Conservation (phyloP, 148 eudicot genomes). For the Cornus florida region DNA sequence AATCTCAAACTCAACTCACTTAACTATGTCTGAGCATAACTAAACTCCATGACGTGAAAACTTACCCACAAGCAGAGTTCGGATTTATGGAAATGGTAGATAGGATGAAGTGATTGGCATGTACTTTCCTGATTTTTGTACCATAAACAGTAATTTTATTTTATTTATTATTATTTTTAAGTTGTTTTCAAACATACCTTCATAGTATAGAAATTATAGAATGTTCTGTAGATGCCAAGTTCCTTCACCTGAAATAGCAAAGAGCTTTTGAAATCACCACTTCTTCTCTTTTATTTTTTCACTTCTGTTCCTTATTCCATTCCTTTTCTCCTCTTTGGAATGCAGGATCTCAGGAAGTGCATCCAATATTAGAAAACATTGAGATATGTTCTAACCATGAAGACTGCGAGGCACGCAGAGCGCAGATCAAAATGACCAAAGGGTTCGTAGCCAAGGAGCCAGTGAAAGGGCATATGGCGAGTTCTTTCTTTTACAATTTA, state of each 20-base stretch:
- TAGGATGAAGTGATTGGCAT: not conserved
- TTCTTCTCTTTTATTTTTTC: not conserved
- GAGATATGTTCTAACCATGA: constrained; percentile 83
- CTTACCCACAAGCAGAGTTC: not conserved
- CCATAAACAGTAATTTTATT: no score
- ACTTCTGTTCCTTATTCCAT: not conserved
- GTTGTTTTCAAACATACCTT: not conserved
- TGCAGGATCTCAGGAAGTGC: constrained; percentile 85
- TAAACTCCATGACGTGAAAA: no score
- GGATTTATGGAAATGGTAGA: not conserved
- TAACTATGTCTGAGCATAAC: not conserved
- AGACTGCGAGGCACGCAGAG: constrained; percentile 64
- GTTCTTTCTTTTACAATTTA: constrained; percentile 41
- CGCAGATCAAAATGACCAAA: constrained; percentile 83
- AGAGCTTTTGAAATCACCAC: not conserved
- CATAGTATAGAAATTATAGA: not conserved
- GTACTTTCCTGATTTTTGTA: not conserved
- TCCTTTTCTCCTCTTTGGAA: constrained; percentile 1
- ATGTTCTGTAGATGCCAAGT: not conserved
- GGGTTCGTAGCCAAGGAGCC: constrained; percentile 96
- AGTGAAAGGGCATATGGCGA: constrained; percentile 90
- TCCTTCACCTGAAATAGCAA: not conserved
- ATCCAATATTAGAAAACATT: constrained; percentile 37
- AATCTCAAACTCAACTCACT: not conserved
- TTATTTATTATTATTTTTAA: no score